phyloP scores from a whole-genome alignment of 2,329 filamentous ascomycete genomes.

The Microascus cirrosus region DNA sequence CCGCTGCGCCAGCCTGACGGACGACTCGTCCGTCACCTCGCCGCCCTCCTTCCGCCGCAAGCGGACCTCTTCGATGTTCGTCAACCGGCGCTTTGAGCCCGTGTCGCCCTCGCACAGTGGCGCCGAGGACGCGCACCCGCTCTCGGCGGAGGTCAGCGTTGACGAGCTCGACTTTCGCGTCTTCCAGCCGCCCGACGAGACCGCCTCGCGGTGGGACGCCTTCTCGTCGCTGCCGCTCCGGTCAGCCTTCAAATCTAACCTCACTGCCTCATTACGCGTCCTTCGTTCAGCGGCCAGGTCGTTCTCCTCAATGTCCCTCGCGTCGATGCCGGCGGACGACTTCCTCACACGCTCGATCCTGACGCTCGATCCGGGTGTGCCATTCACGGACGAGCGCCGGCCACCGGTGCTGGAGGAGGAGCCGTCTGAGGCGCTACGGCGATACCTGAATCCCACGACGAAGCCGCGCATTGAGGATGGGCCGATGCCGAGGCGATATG shows the following conservation, averaged over 20 bases:
- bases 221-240: constrained; percentile 26
- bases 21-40: constrained; percentile 11
- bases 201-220: constrained; percentile 15
- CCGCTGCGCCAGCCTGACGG: constrained; percentile 34
- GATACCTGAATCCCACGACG: constrained; percentile 56
- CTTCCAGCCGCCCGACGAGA: constrained; percentile 7
- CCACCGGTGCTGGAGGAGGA: constrained; percentile 52
- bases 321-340: constrained; percentile 55
- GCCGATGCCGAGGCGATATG: constrained; percentile 29
- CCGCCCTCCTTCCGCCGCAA: constrained; percentile 12
- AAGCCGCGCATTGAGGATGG: constrained; percentile 17
- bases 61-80: constrained; percentile 17
- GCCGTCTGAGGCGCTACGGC: constrained; percentile 53
- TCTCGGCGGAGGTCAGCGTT: constrained; percentile 33
- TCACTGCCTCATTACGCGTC: constrained; percentile 55
- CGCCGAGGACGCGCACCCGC: constrained; percentile 38
- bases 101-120: constrained; percentile 38
- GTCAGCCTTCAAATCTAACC: constrained; percentile 56
- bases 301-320: constrained; percentile 50
- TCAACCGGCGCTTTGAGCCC: constrained; percentile 38
- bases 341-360: constrained; percentile 57
- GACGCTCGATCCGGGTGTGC: constrained; percentile 54
- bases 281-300: constrained; percentile 53
- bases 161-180: constrained; percentile 30
- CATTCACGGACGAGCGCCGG: constrained; percentile 56